Evolutionary conservation across 495 filamentous ascomycete genomes (phyloP), one percentile per base, ranked within the genome.

Genomic region (Aspergillus bertholletiae): DNA sequence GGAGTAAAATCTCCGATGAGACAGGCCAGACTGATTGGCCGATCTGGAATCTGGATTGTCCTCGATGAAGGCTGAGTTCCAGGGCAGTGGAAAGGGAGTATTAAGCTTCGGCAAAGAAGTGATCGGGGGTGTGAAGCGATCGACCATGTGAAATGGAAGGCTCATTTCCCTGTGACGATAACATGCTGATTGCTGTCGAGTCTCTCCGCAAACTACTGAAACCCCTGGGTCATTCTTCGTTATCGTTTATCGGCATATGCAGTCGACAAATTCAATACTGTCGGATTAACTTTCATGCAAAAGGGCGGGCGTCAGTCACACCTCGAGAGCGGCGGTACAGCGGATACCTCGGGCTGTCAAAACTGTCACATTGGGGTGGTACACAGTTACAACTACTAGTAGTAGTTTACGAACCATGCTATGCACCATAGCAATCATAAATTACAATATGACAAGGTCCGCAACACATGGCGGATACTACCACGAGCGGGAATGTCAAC

Each of bases 91-190:
- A 45, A 56, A 51, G 28, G 47, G 57, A 49, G 18, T 20, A 52
- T 26, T 58, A 58, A 58, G 56, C 56, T 58, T 58, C 37, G 26
- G 39, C 39, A 43, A 43, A 18, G 39, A 22, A 22, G 20, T 43
- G 15, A 43, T 43, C 39, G 32, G 41, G 46, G 23, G n/a, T 39
- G 52, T 43, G 39, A 43, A 18, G n/a, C 8, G 30, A n/a, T n/a
- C 13, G 51, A 34, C 34, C 22, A 45, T 46, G 40, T 54, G 44
- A 37, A 35, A n/a, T 32, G 43, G 30, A 28, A 54, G 40, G 7
- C 13, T 21, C 39, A n/a, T 8, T 43, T n/a, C n/a, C n/a, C n/a
- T n/a, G n/a, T n/a, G n/a, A n/a, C n/a, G n/a, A n/a, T n/a, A n/a
- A n/a, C n/a, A n/a, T n/a, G n/a, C n/a, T n/a, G n/a, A n/a, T n/a